Conservation (phyloP, 352 stramenopile genomes). For the Globisporangium orthogonon region DNA sequence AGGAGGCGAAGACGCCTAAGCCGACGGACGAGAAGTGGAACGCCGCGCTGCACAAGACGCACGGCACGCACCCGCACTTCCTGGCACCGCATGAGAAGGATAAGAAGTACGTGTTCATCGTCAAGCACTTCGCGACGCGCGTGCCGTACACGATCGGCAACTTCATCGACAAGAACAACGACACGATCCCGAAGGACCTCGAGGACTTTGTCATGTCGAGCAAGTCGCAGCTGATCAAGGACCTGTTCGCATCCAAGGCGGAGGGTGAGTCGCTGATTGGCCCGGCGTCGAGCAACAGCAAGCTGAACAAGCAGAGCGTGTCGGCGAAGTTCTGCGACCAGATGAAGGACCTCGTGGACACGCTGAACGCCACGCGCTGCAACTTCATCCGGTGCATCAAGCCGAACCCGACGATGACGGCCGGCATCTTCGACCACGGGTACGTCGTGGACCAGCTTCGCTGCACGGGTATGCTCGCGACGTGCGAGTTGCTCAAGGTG, state of each 20-base stretch:
- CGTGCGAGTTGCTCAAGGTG: conserved; percentile 89
- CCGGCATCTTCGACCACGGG: conserved; percentile 80
- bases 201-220: conserved; percentile 84
- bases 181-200: conserved; percentile 91
- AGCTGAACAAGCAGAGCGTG: conserved; percentile 45
- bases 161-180: conserved; percentile 97
- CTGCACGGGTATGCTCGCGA: conserved; percentile 87
- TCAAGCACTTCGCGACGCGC: conserved; percentile 94
- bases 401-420: conserved; percentile 81
- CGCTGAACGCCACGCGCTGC: conserved; percentile 76
- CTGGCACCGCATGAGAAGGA: conserved; percentile 79
- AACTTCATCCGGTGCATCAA: conserved; percentile 91
- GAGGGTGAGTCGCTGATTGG: conserved; percentile 49
- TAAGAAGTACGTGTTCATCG: conserved; percentile 92
- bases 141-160: conserved; percentile 93
- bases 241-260: conserved; percentile 67
- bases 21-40: conserved; percentile 86
- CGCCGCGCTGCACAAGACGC: conserved; percentile 72
- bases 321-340: conserved; percentile 84
- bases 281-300: conserved; percentile 15
- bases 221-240: conserved; percentile 68
- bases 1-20: conserved; percentile 77
- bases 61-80: conserved; percentile 67
- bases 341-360: conserved; percentile 84
- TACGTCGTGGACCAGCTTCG: conserved; percentile 89